Percentiles rank a stretch among this genome's conserved stretches.
These are phyloP conservation scores for Sporothrix inflata DNA, from an alignment of 2,329 filamentous ascomycete genomes.

Conservation along the genomic window DNA sequence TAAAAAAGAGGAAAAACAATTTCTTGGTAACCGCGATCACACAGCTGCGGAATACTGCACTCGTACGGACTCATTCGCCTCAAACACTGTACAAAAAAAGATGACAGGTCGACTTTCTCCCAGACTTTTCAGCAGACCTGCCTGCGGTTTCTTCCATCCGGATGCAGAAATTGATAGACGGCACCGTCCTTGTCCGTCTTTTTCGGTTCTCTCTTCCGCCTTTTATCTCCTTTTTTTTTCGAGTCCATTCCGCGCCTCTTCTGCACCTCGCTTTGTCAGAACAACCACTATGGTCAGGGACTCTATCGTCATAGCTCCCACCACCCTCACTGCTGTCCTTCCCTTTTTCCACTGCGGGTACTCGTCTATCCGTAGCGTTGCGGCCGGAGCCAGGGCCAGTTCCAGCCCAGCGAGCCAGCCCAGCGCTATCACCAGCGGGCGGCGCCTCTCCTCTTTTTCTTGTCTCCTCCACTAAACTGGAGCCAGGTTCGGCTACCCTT, in stretches of 20 bases:
- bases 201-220: background rate
- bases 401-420: background rate
- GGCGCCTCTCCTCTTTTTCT: too few species aligned
- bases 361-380: background rate
- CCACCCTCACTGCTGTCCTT: background rate
- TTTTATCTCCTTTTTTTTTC: background rate
- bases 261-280: slow-evolving; percentile 22
- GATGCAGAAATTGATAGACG: slow-evolving; percentile 14
- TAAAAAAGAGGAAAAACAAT: background rate
- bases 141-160: background rate
- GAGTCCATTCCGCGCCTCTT: slow-evolving; percentile 1
- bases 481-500: too few species aligned
- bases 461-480: too few species aligned
- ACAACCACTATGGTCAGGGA: background rate
- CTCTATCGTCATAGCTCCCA: background rate
- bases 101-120: slow-evolving; percentile 16
- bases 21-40: background rate
- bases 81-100: background rate
- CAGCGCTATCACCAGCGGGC: background rate
- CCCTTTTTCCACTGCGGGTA: slow-evolving; percentile 1
- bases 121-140: background rate
- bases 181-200: background rate
- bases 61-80: background rate
- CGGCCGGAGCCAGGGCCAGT: background rate
- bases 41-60: background rate